Base-by-base conservation (phyloP, 306 rosid species). In the Prunus davidiana region DNA sequence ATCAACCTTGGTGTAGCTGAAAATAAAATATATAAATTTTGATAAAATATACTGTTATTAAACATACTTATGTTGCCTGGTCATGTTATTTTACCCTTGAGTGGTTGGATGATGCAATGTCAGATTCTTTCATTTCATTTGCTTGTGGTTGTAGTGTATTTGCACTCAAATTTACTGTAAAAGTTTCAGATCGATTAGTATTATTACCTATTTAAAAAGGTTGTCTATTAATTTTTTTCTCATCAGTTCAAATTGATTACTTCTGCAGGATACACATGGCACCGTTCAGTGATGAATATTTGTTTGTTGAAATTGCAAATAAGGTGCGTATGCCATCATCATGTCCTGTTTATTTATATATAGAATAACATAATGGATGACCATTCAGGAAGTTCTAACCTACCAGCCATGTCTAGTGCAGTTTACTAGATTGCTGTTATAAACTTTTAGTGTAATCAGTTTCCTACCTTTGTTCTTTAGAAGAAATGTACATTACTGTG, bases 181-280 rank as follows among this genome's bases (percentile, higher is more conserved):
- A 8, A 15, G 45, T 55, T 50, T 0, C 45, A 34, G 55, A 50
- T 51, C 3, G 30, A 55, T 34, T 73, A 62, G 56, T 38, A 45
- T 46, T 47, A 76, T 49, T 34, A 34, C 51, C 75, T 25, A 12
- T 60, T 24, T 9, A 46, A 15, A 27, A 57, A 27, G 32, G 18
- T 19, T 55, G 14, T 71, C 62, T 61, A 15, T 52, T 66, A 45
- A 49, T 19, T 67, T 20, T 46, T 72, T 78, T 82, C 73, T 86
- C 73, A 81, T 83, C 55, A 86, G 77, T 80, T 72, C 75, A 81
- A 70, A 28, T 86, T 85, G 66, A 84, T 84, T 84, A 45, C 69
- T 79, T 79, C 30, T 86, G 91, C 82, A 94, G 98, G 96, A 91
- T 94, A 83, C 97, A 94, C 84, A 91, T 94, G 98, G 98, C 98